Evolutionary conservation across 805 yeast species (phyloP).

Genomic region (Wickerhamomyces canadensis): DNA sequence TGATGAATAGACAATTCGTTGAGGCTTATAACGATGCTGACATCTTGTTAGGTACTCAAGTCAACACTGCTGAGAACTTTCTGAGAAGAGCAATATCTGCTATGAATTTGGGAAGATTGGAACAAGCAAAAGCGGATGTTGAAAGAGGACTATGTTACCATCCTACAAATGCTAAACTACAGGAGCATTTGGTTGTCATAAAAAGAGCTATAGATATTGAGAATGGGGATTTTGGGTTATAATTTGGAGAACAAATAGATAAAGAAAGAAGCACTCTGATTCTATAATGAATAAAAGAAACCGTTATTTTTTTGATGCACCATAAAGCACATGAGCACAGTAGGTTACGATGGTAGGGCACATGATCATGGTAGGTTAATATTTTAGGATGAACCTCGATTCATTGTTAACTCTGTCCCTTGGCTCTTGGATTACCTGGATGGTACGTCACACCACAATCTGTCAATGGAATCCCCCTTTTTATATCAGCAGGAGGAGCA

Average conservation of each 20-base stretch:
- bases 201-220: slow-evolving; percentile 46
- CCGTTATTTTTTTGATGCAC: too few species aligned
- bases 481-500: too few species aligned
- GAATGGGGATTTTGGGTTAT: slow-evolving; percentile 42
- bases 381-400: too few species aligned
- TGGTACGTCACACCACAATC: too few species aligned
- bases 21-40: slow-evolving; percentile 70
- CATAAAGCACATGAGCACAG: too few species aligned
- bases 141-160: slow-evolving; percentile 70
- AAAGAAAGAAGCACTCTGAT: too few species aligned
- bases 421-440: too few species aligned
- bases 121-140: slow-evolving; percentile 57
- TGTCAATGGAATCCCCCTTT: too few species aligned
- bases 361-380: too few species aligned
- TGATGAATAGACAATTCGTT: slow-evolving; percentile 47
- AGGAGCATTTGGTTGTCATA: slow-evolving; percentile 42
- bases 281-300: too few species aligned
- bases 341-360: too few species aligned
- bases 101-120: slow-evolving; percentile 54
- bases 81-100: slow-evolving; percentile 65
- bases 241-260: background rate
- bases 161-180: slow-evolving; percentile 44
- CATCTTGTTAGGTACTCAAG: slow-evolving; percentile 21
- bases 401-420: too few species aligned
- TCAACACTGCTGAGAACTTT: slow-evolving; percentile 58